These are phyloP conservation scores for Linnemannia zychae DNA, from an alignment of 192 early-diverging fungal genomes.

Conservation along the genomic window DNA sequence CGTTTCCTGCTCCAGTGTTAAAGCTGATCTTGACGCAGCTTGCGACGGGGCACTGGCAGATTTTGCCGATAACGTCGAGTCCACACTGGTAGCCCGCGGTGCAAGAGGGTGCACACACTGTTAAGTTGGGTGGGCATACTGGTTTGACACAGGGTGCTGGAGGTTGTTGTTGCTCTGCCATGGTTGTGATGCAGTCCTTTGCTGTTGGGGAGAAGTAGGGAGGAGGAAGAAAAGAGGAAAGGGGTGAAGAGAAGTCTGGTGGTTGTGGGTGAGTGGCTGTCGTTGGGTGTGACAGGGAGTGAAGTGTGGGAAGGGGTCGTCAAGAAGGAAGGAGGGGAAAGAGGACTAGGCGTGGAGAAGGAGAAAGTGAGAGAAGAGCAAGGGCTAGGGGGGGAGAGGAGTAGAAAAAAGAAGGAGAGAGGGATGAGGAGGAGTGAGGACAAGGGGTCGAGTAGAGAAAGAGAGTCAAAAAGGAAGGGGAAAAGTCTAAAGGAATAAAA, in stretches of 20 bases:
- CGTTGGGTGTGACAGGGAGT: not conserved
- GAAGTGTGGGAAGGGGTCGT: constrained; percentile 11
- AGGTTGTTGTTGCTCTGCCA: not conserved
- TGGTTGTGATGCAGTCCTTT: not conserved
- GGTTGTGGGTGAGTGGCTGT: not conserved
- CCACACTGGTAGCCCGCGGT: constrained; percentile 15
- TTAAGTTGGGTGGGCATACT: constrained; percentile 3
- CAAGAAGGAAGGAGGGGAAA: not conserved
- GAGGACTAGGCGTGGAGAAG: not conserved
- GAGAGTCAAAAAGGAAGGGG: not conserved
- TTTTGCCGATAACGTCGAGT: constrained; percentile 9
- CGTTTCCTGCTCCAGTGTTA: constrained; percentile 24
- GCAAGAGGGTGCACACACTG: constrained; percentile 18
- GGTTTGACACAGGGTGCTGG: constrained; percentile 15
- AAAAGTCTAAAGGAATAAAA: not conserved
- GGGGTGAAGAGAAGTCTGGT: not conserved
- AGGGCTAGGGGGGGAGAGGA: not conserved
- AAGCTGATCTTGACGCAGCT: constrained; percentile 23
- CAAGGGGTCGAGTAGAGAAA: not conserved
- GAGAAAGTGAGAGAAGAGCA: not conserved
- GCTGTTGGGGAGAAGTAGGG: not conserved
- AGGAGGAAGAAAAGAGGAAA: not conserved
- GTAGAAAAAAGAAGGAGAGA: not conserved
- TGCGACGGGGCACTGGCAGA: constrained; percentile 32
- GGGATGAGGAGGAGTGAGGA: constrained; percentile 1